Conservation (phyloP, 2,329 filamentous ascomycete species). For the Lachnellula cervina region DNA sequence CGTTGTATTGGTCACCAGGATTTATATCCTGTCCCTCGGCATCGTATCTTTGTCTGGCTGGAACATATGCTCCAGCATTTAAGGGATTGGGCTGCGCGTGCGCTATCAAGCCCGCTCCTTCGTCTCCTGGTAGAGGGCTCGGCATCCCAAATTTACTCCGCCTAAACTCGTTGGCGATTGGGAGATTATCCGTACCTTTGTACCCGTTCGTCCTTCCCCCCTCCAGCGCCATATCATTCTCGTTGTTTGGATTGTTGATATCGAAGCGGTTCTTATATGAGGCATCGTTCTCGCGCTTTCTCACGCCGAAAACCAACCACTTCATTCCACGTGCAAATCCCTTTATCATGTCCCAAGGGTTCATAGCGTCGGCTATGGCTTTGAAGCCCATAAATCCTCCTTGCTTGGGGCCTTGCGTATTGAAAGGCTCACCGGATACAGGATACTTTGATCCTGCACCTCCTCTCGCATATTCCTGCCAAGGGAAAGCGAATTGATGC, state of each 20-base stretch:
- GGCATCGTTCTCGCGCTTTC: conserved; percentile 49
- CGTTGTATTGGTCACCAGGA: conserved; percentile 10
- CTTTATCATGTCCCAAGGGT: conserved; percentile 79
- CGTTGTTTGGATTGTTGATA: conserved; percentile 13
- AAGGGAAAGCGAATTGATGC: conserved; percentile 80
- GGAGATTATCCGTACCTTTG: conserved; percentile 18
- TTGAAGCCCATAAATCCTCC: conserved; percentile 61
- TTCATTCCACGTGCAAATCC: conserved; percentile 58
- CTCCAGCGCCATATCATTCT: conserved; percentile 23
- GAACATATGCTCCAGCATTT: conserved; percentile 21
- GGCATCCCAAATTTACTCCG: conserved; percentile 27
- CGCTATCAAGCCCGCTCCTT: conserved; percentile 27
- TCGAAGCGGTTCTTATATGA: conserved; percentile 39
- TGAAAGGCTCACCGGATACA: conserved; percentile 32
- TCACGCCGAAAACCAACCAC: conserved; percentile 75
- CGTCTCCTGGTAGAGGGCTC: conserved; percentile 18
- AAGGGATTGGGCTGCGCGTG: conserved; percentile 29
- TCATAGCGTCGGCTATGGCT: conserved; percentile 68
- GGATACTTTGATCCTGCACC: conserved; percentile 26
- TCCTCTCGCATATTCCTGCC: conserved; percentile 54
- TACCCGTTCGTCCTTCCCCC: conserved; percentile 14
- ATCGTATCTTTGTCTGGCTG: conserved; percentile 29
- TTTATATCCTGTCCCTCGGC: conserved; percentile 23
- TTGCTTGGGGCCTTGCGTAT: conserved; percentile 46
- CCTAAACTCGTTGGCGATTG: conserved; percentile 30